phyloP scores from a whole-genome alignment of 129 eudicot genomes.

The Pulicaria dysenterica region DNA sequence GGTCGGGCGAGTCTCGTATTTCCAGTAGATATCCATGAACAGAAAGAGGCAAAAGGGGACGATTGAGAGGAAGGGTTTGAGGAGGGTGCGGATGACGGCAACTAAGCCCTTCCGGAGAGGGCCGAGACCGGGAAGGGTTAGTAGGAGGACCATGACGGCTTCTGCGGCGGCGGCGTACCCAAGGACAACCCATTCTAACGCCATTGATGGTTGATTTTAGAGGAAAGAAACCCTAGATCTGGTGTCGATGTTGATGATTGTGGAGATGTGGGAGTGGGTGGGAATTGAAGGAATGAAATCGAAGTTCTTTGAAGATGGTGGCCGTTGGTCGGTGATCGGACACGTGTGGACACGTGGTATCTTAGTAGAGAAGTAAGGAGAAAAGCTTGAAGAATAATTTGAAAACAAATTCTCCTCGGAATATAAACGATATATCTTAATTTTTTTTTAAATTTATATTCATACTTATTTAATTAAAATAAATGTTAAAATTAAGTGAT shows the following conservation, averaged over 20 bases:
- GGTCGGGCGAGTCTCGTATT: slow-evolving; percentile 67
- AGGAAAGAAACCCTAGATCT: slow-evolving; percentile 38
- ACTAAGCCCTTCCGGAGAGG: slow-evolving; percentile 71
- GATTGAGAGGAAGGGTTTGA: slow-evolving; percentile 73
- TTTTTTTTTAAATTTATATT: no score
- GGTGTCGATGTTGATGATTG: not conserved
- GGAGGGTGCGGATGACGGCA: slow-evolving; percentile 56
- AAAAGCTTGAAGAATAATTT: not conserved
- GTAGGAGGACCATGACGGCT: slow-evolving; percentile 69
- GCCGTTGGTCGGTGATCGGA: slow-evolving; percentile 31
- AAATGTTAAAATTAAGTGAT: no score
- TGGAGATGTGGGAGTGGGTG: slow-evolving; percentile 5
- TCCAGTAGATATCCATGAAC: slow-evolving; percentile 82
- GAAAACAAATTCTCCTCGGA: not conserved
- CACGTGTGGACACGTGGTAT: slow-evolving; percentile 34
- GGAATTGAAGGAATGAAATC: slow-evolving; percentile 15
- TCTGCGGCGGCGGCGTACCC: slow-evolving; percentile 84
- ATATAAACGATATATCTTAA: no score
- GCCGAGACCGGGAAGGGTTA: slow-evolving; percentile 70
- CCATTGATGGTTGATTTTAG: slow-evolving; percentile 45
- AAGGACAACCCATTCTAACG: slow-evolving; percentile 77
- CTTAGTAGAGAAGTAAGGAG: slow-evolving; percentile 31
- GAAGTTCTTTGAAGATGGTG: slow-evolving; percentile 17
- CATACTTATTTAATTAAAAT: no score
- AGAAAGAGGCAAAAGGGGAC: slow-evolving; percentile 81